Percentiles rank a stretch among this genome's conserved stretches.
These are phyloP conservation scores for Liriodendron chinense DNA, from an alignment of 164 flowering plant species.

Conservation along the genomic window DNA sequence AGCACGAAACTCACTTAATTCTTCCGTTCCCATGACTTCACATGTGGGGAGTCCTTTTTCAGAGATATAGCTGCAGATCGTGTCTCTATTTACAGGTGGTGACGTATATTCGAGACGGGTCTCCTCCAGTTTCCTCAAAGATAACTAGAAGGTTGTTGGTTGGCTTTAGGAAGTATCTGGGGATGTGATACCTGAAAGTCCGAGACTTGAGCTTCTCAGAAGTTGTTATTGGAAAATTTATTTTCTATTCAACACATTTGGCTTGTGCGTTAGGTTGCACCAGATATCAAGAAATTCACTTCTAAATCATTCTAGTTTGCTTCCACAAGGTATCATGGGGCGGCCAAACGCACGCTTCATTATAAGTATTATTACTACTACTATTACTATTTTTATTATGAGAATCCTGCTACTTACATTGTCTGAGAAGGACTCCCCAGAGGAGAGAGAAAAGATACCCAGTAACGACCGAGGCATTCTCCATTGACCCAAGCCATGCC, in stretches of 20 bases:
- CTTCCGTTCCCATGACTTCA: slow-evolving; percentile 48
- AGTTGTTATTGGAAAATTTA: too few species aligned
- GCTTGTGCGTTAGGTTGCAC: too few species aligned
- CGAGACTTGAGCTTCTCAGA: not conserved
- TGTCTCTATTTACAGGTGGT: slow-evolving; percentile 53
- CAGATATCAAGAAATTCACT: too few species aligned
- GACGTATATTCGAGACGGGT: slow-evolving; percentile 40
- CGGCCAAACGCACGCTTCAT: too few species aligned
- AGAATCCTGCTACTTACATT: slow-evolving; percentile 32
- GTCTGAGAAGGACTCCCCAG: slow-evolving; percentile 61
- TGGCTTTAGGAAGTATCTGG: slow-evolving; percentile 74
- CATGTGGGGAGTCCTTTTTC: slow-evolving; percentile 53
- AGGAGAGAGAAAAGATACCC: slow-evolving; percentile 63
- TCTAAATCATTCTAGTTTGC: too few species aligned
- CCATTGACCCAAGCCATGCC: slow-evolving; percentile 89
- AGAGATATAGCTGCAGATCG: slow-evolving; percentile 55
- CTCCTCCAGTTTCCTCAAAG: slow-evolving; percentile 67
- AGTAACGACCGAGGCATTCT: slow-evolving; percentile 71
- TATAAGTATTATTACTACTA: not conserved
- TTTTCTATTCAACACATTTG: not conserved
- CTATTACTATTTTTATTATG: not conserved
- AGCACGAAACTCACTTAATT: slow-evolving; percentile 28
- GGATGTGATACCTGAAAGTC: slow-evolving; percentile 67
- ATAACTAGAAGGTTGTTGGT: slow-evolving; percentile 64
- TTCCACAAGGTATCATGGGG: too few species aligned